phyloP scores from a whole-genome alignment of 192 early-diverging fungal species.

The Entrophospora sp. region DNA sequence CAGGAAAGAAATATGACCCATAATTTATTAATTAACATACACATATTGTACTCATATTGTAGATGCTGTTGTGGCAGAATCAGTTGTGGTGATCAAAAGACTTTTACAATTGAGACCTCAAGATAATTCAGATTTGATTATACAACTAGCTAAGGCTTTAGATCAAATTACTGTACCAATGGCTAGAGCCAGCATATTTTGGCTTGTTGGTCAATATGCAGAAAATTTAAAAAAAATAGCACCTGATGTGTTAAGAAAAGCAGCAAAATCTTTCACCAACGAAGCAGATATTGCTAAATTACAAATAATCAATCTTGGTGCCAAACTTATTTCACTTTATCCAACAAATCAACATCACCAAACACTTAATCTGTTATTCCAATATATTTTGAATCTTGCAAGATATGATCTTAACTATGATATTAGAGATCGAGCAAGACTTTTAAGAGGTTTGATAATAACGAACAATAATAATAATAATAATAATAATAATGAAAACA shows the following conservation, averaged over 20 bases:
- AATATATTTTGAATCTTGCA: slow-evolving; percentile 79
- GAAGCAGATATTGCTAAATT: slow-evolving; percentile 67
- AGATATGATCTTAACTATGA: slow-evolving; percentile 85
- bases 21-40: too few relatives aligned
- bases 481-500: not conserved
- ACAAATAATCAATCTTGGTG: slow-evolving; percentile 74
- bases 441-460: slow-evolving; percentile 50
- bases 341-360: slow-evolving; percentile 33
- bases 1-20: too few relatives aligned
- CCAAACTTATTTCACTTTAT: slow-evolving; percentile 51
- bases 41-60: too few relatives aligned
- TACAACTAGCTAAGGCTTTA: slow-evolving; percentile 49
- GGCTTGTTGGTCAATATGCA: slow-evolving; percentile 79
- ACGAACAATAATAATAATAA: not conserved
- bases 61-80: slow-evolving; percentile 69
- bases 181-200: slow-evolving; percentile 79
- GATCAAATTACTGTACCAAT: slow-evolving; percentile 55
- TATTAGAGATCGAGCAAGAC: slow-evolving; percentile 81
- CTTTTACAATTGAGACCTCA: slow-evolving; percentile 50
- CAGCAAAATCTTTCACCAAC: slow-evolving; percentile 49
- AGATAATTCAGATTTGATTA: slow-evolving; percentile 41
- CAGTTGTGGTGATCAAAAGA: slow-evolving; percentile 64
- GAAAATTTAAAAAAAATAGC: slow-evolving; percentile 52
- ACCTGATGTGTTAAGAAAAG: slow-evolving; percentile 74
- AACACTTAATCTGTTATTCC: slow-evolving; percentile 42